Evolutionary conservation across 768 basidiomycete genomes (phyloP), one percentile per base, ranked within the genome.

Genomic region (Lactarius pseudohatsudake): DNA sequence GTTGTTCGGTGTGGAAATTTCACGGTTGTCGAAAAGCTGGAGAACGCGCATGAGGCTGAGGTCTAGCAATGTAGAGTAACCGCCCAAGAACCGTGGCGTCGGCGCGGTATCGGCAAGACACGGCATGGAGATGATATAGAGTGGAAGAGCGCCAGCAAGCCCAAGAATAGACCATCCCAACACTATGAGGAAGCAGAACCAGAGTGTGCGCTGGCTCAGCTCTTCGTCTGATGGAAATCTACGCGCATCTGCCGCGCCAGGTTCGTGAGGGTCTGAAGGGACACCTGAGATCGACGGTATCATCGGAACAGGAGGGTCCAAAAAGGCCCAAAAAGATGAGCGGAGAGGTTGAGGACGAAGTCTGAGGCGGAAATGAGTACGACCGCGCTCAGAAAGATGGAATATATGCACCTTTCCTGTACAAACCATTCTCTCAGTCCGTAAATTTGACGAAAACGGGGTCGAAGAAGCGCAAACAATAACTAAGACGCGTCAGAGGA

Each of bases 341-440:
- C 84, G 79, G 6, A 90, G 80, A 30, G 85, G 83, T 73, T 83
- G 81, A 36, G 90, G 88, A 45, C 90, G 88, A 38, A 86, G 75
- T 59, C 89, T 91, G 62, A 53, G 61, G 47, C 8, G 56, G 36
- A 56, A 43, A 62, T 74, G 59, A 73, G 68, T 64, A 65, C 16
- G 22, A 40, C 6, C 4, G n/a, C 4, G 20, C 11, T 26, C 11
- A n/a, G 26, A 28, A 26, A 43, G 15, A 18, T 10, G 10, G 22
- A 43, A 53, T 3, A 30, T 2, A 81, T 87, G 77, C 73, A 92
- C 89, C 84, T 83, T 75, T 80, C 83, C 56, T 83, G 85, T 18
- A 87, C 82, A 74, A 92, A 92, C 90, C 90, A 92, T 73, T 91
- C 89, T 72, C 90, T 79, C 57, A 88, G 74, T 22, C 79, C 87